phyloP scores from a whole-genome alignment of 306 rosid species.

The Fragaria iinumae region DNA sequence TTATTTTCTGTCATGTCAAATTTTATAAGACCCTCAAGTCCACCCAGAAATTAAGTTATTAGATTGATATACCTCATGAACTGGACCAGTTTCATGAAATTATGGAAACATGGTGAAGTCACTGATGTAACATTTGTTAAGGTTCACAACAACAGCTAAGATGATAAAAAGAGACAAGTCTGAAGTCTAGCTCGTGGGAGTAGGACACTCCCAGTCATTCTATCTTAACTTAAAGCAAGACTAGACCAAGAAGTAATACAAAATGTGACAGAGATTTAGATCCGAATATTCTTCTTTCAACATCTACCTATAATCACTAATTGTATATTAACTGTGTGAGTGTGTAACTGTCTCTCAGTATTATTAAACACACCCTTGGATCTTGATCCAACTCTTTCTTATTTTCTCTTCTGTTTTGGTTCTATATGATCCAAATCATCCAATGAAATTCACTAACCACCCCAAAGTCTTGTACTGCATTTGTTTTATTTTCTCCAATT shows the following conservation, averaged over 20 bases:
- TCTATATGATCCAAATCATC: constrained; percentile 1
- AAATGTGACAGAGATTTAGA: constrained; percentile 1
- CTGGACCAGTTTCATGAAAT: not conserved
- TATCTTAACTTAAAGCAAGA: not conserved
- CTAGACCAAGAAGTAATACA: not conserved
- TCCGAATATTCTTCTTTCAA: not conserved
- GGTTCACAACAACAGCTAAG: not conserved
- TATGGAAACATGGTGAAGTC: constrained; percentile 1
- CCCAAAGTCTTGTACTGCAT: not conserved
- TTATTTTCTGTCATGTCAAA: not conserved
- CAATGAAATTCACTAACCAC: not conserved
- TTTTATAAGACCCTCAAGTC: not conserved
- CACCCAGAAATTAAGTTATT: not conserved
- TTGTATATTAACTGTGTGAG: not conserved
- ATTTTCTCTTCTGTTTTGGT: not conserved
- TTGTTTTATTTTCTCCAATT: not conserved
- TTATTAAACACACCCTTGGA: constrained; percentile 1
- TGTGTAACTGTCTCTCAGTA: not conserved
- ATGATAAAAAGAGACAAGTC: constrained; percentile 4
- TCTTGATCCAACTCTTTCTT: constrained; percentile 13
- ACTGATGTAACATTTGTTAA: not conserved
- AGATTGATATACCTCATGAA: not conserved
- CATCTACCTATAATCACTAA: not conserved
- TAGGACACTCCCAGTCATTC: constrained; percentile 2
- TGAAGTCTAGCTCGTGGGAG: constrained; percentile 11